These are phyloP conservation scores for Lignosus rhinocerotis DNA, from an alignment of 1,284 basidiomycete species.

Conservation along the genomic window DNA sequence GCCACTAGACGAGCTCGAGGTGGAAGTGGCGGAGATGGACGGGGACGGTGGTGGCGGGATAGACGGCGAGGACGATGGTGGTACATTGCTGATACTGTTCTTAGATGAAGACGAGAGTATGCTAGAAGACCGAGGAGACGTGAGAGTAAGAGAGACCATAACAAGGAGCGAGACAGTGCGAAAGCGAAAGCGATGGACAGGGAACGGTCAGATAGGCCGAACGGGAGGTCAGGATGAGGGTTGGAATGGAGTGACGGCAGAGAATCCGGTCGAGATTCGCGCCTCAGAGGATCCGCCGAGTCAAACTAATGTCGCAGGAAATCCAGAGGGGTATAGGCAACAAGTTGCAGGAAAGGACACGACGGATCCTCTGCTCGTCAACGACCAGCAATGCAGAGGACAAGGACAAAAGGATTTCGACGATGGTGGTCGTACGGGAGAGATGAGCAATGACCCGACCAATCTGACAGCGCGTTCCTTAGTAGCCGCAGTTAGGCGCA, in stretches of 20 bases:
- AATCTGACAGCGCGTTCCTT: background rate
- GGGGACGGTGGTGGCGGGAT: slow-evolving; percentile 39
- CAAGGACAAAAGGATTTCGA: slow-evolving; percentile 21
- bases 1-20: slow-evolving; percentile 51
- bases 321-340: slow-evolving; percentile 41
- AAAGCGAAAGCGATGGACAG: slow-evolving; percentile 29
- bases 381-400: slow-evolving; percentile 23
- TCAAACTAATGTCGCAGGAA: slow-evolving; percentile 45
- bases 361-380: slow-evolving; percentile 47
- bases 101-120: slow-evolving; percentile 33
- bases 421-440: slow-evolving; percentile 18
- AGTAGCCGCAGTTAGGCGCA: background rate
- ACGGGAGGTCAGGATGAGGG: slow-evolving; percentile 18
- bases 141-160: slow-evolving; percentile 46
- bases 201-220: slow-evolving; percentile 13
- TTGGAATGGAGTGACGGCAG: slow-evolving; percentile 12
- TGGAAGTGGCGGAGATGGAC: slow-evolving; percentile 42
- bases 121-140: slow-evolving; percentile 42
- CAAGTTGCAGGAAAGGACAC: slow-evolving; percentile 43
- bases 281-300: slow-evolving; percentile 54
- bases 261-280: slow-evolving; percentile 19
- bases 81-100: slow-evolving; percentile 32
- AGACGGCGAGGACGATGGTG: slow-evolving; percentile 41
- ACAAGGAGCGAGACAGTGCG: slow-evolving; percentile 35
- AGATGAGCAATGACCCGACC: slow-evolving; percentile 16